These are phyloP conservation scores for Oryza meyeriana DNA, from an alignment of 176 grass and related monocot genomes.

Conservation along the genomic window DNA sequence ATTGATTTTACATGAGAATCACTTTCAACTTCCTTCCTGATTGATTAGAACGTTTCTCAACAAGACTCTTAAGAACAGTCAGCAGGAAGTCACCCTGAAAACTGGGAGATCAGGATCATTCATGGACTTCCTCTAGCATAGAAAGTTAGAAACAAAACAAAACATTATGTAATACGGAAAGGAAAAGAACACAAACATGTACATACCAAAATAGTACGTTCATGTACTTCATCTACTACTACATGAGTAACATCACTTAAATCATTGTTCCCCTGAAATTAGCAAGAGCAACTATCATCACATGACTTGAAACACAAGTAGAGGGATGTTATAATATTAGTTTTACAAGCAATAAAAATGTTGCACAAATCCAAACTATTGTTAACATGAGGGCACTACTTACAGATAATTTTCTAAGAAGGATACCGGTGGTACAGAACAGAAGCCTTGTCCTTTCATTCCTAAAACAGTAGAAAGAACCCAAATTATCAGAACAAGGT, in stretches of 20 bases:
- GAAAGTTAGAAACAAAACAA: conserved; percentile 27
- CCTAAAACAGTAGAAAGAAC: conserved; percentile 47
- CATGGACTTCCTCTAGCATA: conserved; percentile 46
- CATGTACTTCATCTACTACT: conserved; percentile 96
- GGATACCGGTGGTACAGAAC: conserved; percentile 97
- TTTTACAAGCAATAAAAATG: conserved; percentile 23
- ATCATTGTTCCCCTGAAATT: conserved; percentile 76
- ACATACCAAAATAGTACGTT: conserved; percentile 92
- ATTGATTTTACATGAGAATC: conserved; percentile 80
- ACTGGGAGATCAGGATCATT: conserved; percentile 19
- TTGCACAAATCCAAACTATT: conserved; percentile 21
- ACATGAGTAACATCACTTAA: conserved; percentile 93
- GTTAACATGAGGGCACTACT: conserved; percentile 27
- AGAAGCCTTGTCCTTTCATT: conserved; percentile 92
- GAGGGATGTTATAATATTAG: background rate
- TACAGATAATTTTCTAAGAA: conserved; percentile 88
- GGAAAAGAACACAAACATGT: conserved; percentile 9
- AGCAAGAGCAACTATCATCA: background rate
- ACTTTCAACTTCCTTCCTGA: conserved; percentile 74
- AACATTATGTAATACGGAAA: conserved; percentile 27
- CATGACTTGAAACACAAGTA: conserved; percentile 14
- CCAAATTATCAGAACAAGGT: conserved; percentile 14
- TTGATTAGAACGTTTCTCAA: conserved; percentile 71
- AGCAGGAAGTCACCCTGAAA: conserved; percentile 87
- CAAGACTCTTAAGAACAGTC: conserved; percentile 81